Evolutionary conservation across 2,329 filamentous ascomycete species (phyloP).

Genomic region (Beauveria sp.): DNA sequence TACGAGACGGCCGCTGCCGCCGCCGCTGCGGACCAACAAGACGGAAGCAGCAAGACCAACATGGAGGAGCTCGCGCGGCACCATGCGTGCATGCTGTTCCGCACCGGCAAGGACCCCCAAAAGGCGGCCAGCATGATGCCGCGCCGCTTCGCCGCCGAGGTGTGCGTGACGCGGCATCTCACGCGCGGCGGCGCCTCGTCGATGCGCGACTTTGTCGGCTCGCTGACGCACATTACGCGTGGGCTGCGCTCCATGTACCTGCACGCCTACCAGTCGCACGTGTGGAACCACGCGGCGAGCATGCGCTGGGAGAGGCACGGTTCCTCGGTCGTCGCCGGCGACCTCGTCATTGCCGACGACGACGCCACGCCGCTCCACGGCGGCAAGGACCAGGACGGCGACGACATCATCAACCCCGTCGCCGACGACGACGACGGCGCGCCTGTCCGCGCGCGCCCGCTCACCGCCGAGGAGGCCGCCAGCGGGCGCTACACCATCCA

Average conservation of each 20-base stretch:
- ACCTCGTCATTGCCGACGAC: constrained; percentile 60
- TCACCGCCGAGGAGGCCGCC: constrained; percentile 70
- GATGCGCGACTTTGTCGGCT: constrained; percentile 68
- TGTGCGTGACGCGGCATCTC: constrained; percentile 70
- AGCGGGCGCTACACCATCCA: constrained; percentile 73
- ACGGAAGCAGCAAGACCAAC: constrained; percentile 50
- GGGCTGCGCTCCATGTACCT: constrained; percentile 89
- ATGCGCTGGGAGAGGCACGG: constrained; percentile 74
- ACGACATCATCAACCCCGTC: constrained; percentile 34
- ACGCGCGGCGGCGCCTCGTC: constrained; percentile 38
- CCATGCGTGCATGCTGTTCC: constrained; percentile 68
- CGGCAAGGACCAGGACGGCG: constrained; percentile 55
- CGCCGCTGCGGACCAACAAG: constrained; percentile 20
- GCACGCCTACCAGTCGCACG: constrained; percentile 88
- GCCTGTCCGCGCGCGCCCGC: constrained; percentile 54
- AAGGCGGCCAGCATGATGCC: constrained; percentile 64
- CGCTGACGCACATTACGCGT: constrained; percentile 70
- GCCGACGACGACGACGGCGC: constrained; percentile 32
- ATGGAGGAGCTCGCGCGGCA: constrained; percentile 75
- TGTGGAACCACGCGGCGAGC: constrained; percentile 85
- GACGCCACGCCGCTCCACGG: constrained; percentile 29
- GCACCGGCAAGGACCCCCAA: constrained; percentile 47
- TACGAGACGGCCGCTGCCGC: constrained; percentile 26
- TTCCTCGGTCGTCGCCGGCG: constrained; percentile 67
- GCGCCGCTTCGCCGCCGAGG: constrained; percentile 73